Base-by-base conservation (phyloP, 1,284 basidiomycete genomes). In the Ustilago nuda region DNA sequence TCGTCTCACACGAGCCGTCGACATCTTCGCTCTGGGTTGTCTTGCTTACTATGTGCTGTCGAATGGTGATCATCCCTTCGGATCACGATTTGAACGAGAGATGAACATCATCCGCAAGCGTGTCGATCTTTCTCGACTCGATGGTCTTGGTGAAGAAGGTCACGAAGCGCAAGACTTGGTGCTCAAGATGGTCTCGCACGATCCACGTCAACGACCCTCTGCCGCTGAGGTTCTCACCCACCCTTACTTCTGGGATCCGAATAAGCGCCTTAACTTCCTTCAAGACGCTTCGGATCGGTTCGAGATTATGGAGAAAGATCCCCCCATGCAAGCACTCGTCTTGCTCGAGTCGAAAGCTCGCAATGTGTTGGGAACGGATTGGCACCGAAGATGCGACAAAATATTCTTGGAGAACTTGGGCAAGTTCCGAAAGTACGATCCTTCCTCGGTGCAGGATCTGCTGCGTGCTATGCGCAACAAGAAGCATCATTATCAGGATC, bases 401-500 rank as follows among this genome's bases (percentile, higher is more conserved):
- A 88, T 92, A 15, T 94, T 99, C 86, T 91, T 95, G 61, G 94
- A 96, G 61, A 98, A 95, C 83, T 87, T 99, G 56, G 95, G 95
- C 70, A 98, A 98, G 87, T 98, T 88, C 89, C 95, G 81, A 95
- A 98, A 82, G 87, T 99, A 99, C 86, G 94, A 98, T 84, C 92
- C 92, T 27, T 88, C 89, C 80, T 93, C 92, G 50, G 92, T 99
- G 7, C 92, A 97, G 78, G 97, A 99, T 87, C 87, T 99, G 27
- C 86, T 99, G 59, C 90, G 96, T 52, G 97, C 95, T 1, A 88
- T 99, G 84, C 89, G 97, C 69, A 99, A 99, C 87, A 99, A 99
- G 94, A 98, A 96, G 92, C 93, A 99, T 81, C 96, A 99, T 85
- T 98, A 97, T 84, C 96, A 98, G 87, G 94, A 96, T 86, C 88